Evolutionary conservation across 2,329 filamentous ascomycete species (phyloP).

Genomic region (Fusarium floridanum): DNA sequence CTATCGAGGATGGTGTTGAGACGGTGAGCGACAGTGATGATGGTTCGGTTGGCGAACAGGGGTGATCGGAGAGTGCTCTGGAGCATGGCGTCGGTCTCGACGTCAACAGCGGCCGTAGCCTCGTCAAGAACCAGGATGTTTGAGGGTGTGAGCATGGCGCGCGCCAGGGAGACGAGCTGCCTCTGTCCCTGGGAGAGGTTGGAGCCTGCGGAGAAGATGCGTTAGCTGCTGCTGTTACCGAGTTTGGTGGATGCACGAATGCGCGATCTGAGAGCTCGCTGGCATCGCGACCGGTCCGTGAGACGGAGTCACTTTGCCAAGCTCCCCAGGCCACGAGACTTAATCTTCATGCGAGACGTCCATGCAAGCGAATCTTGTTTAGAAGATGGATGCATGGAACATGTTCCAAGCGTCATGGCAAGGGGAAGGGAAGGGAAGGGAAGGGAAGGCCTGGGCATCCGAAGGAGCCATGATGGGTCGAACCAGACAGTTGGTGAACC

Average conservation of each 20-base stretch:
- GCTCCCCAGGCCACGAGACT: conserved; percentile 48
- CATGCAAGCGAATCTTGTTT: conserved; percentile 50
- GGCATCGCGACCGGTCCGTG: neutral
- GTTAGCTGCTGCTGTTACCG: conserved; percentile 32
- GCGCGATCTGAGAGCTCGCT: conserved; percentile 18
- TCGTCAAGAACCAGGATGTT: conserved; percentile 98
- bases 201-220: conserved; percentile 70
- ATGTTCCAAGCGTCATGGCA: conserved; percentile 29
- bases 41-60: conserved; percentile 89
- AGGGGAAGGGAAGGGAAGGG: conserved; percentile 5
- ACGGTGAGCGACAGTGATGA: conserved; percentile 97
- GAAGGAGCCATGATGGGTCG: conserved; percentile 22
- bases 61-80: conserved; percentile 73
- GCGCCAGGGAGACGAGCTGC: conserved; percentile 92
- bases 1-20: conserved; percentile 95
- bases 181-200: conserved; percentile 96
- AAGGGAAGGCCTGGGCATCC: conserved; percentile 19
- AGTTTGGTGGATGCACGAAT: neutral
- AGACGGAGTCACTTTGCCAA: conserved; percentile 17
- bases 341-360: conserved; percentile 50
- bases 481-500: conserved; percentile 38
- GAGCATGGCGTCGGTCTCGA: conserved; percentile 76
- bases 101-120: conserved; percentile 84
- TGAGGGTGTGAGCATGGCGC: conserved; percentile 92
- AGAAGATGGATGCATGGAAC: conserved; percentile 28